These are phyloP conservation scores for Myriosclerotinia curreyana DNA, from an alignment of 2,329 filamentous ascomycete genomes.

Conservation along the genomic window DNA sequence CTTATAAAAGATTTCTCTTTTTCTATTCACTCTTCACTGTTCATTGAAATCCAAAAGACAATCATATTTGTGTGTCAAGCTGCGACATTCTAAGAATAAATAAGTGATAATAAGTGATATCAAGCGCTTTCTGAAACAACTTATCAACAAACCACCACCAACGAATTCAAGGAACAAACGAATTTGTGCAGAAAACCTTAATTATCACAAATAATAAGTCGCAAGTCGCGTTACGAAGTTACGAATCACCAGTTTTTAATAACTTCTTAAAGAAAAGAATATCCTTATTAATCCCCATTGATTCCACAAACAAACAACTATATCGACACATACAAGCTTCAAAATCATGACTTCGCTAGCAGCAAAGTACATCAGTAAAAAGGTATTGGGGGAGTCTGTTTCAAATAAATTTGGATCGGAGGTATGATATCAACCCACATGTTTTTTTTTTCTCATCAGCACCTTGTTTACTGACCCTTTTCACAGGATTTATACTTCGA, in stretches of 20 bases:
- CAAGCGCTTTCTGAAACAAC: constrained; percentile 23
- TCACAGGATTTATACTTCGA: constrained; percentile 89
- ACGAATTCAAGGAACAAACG: constrained; percentile 19
- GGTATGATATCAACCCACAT: constrained; percentile 41
- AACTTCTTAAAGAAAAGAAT: constrained; percentile 5
- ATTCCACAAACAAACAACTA: not conserved
- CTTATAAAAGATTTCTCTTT: not conserved
- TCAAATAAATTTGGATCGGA: constrained; percentile 58
- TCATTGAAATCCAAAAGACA: constrained; percentile 21
- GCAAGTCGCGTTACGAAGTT: no score
- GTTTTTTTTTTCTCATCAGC: constrained; percentile 2
- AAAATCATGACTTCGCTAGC: constrained; percentile 52
- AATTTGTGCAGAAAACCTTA: not conserved
- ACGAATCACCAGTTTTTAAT: not conserved
- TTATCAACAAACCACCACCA: constrained; percentile 9
- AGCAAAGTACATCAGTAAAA: constrained; percentile 55
- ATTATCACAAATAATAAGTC: not conserved
- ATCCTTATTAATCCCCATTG: not conserved
- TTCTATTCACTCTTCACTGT: not conserved
- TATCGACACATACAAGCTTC: not conserved
- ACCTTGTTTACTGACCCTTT: constrained; percentile 23
- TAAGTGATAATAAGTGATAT: no score
- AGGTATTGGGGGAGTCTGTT: constrained; percentile 54
- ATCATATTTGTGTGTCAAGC: constrained; percentile 10
- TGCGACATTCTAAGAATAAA: constrained; percentile 20